Base-by-base conservation (phyloP, 2,329 filamentous ascomycete genomes). In the Aspergillus piperis region DNA sequence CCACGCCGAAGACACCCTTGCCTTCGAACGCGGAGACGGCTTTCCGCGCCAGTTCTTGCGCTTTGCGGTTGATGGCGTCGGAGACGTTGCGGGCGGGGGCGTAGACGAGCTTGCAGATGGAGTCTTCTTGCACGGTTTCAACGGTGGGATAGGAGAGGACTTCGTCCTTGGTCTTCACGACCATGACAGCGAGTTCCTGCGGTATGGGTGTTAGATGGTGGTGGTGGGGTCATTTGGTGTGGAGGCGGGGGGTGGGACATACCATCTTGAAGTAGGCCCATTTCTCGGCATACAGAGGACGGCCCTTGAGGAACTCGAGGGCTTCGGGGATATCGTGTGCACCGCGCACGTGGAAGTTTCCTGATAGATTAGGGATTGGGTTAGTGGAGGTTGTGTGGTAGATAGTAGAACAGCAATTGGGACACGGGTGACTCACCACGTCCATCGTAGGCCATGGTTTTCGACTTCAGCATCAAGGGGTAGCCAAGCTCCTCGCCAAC, bases 121-220 rank as follows among this genome's bases (percentile, higher is more conserved):
- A 95, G 76, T 98, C 91, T 77, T 97, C 91, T 69, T 99, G 95
- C 30, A 98, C 85, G 1, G 94, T 98, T 80, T 99, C 95, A 2
- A 97, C 93, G 0, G 89, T 90, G 0, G 95, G 93, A 73, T 95
- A 98, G 4, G 93, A 86, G 32, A 92, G 80, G 3, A 86, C 82
- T 5, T 80, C 77, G 66, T 96, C 88, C 71, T 93, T 90, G 0
- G 91, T 96, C 71, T 96, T 90, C 59, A 98, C 87, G 8, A 97
- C 94, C 88, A 98, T 96, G 66, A 96, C 93, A 5, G 95, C 91
- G 56, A 98, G 81, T 79, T 98, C 94, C 77, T 78, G 65, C 10
- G 13, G 25, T 27, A 36, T 36, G 36, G 11, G 23, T 17, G 50
- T 69, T 66, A 68, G 60, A 62, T 21, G 17, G 23, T 19, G 3